Base-by-base conservation (phyloP, 345 rosid genomes). In the Eucalyptus cladocalyx region DNA sequence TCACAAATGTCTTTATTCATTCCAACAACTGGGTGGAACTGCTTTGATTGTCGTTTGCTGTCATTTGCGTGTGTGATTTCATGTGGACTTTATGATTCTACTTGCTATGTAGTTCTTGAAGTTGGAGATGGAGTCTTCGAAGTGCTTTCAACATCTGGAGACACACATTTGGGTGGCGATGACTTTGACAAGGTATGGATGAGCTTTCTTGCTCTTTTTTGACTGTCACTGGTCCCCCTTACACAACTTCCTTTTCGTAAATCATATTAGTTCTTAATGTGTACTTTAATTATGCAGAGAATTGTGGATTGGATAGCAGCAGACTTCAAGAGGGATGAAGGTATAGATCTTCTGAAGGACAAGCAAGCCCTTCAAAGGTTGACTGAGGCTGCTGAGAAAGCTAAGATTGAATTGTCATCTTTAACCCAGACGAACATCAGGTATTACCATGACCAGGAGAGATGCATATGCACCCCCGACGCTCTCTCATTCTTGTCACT, bases 101-200 rank as follows among this genome's bases (percentile, higher is more conserved):
- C 24, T 91, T 88, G 34, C 32, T 16, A 48, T 91, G 85, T 92
- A 97, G 99, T 97, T 83, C 99, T 98, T 89, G 99, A 98, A 94
- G 99, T 98, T 86, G 99, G 99, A 94, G 99, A 97, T 92, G 99
- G 99, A 90, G 99, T 98, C 62, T 98, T 98, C 87, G 99, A 98
- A 92, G 99, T 98, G 90, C 96, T 98, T 24, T 98, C 99, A 53
- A 97, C 99, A 48, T 96, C 99, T 88, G 99, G 99, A 10, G 99
- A 98, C 91, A 98, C 99, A 9, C 99, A 98, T 93, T 93, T 97
- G 95, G 99, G 99, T 42, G 99, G 99, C 88, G 99, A 97, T 92
- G 99, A 97, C 91, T 97, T 97, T 88, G 99, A 98, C 86, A 98
- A 97, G 98, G 99, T 95, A 11, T 40, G 3, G 0, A 76, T 76